A percentile compares a stretch with the other conserved stretches of the same genome.
Evolutionary conservation across 2,329 filamentous ascomycete genomes (phyloP).

Genomic region (Pestalotiopsis sp.): DNA sequence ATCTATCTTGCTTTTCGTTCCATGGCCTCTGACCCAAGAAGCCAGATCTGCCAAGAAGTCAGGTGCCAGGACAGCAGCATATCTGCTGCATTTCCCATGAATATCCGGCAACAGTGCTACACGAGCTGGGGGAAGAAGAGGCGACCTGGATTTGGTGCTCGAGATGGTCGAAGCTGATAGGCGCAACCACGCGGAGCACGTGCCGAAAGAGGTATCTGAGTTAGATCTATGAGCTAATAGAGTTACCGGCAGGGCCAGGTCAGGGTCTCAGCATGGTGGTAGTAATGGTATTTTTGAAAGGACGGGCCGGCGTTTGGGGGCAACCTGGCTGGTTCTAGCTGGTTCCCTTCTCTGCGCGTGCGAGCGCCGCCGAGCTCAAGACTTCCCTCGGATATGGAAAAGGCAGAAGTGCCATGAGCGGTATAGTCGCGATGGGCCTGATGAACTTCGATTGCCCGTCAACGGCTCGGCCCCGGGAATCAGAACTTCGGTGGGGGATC

Average conservation of each 20-base stretch:
- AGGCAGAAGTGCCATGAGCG: not conserved
- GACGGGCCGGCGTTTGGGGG: not conserved
- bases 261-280: not conserved
- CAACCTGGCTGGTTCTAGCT: not conserved
- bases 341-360: not conserved
- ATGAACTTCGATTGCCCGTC: constrained; percentile 2
- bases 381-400: not conserved
- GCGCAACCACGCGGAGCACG: not conserved
- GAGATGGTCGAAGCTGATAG: not conserved
- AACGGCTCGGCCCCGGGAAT: not conserved
- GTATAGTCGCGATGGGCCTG: not conserved
- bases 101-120: not conserved
- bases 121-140: not conserved
- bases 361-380: not conserved
- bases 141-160: not conserved
- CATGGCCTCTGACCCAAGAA: not conserved
- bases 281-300: not conserved
- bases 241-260: not conserved
- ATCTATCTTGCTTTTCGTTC: too few species aligned
- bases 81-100: not conserved
- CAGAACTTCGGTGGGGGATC: not conserved
- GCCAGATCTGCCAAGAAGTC: not conserved
- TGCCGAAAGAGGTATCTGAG: not conserved
- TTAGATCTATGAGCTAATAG: constrained; percentile 4
- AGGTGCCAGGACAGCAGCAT: not conserved